Evolutionary conservation across 352 stramenopile genomes (phyloP).

Genomic region (Pythium myriotylum): DNA sequence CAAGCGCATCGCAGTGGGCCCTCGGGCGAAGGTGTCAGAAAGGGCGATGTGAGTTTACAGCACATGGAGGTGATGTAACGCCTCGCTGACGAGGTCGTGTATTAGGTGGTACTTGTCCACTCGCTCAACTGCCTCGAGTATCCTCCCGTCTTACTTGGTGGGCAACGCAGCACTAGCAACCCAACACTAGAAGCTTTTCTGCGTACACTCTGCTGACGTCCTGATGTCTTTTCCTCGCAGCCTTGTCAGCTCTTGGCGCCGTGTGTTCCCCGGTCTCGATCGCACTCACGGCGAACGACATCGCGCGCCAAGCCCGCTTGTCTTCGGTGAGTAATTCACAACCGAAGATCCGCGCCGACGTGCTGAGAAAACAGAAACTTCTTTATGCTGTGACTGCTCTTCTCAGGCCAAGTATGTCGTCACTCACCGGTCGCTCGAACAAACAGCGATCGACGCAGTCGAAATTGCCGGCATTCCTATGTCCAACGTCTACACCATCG

Average conservation of each 20-base stretch:
- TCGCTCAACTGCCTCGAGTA: constrained; percentile 75
- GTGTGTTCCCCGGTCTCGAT: too few species aligned
- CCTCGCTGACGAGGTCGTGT: too few species aligned
- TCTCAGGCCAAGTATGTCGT: constrained; percentile 61
- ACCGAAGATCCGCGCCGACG: too few species aligned
- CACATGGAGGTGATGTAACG: too few species aligned
- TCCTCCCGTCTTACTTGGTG: constrained; percentile 52
- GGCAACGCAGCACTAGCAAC: too few species aligned
- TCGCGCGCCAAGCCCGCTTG: too few species aligned
- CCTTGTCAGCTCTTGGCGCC: constrained; percentile 38
- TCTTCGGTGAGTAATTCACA: too few species aligned
- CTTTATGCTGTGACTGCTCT: too few species aligned
- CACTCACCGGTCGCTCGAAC: constrained; percentile 51
- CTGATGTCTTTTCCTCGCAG: neutral
- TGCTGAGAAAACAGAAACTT: too few species aligned
- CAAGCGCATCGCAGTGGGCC: constrained; percentile 45
- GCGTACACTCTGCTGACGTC: neutral
- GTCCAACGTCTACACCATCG: constrained; percentile 55
- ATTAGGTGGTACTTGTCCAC: constrained; percentile 57
- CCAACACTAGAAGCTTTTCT: neutral
- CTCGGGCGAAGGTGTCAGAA: constrained; percentile 45
- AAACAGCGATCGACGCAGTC: constrained; percentile 47
- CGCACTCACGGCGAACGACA: too few species aligned
- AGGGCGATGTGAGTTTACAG: constrained; percentile 50
- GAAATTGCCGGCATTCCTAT: constrained; percentile 31